A percentile compares a stretch with the other conserved stretches of the same genome.
phyloP scores from a whole-genome alignment of 2,329 filamentous ascomycete genomes.

The Pseudocercospora fuligena region DNA sequence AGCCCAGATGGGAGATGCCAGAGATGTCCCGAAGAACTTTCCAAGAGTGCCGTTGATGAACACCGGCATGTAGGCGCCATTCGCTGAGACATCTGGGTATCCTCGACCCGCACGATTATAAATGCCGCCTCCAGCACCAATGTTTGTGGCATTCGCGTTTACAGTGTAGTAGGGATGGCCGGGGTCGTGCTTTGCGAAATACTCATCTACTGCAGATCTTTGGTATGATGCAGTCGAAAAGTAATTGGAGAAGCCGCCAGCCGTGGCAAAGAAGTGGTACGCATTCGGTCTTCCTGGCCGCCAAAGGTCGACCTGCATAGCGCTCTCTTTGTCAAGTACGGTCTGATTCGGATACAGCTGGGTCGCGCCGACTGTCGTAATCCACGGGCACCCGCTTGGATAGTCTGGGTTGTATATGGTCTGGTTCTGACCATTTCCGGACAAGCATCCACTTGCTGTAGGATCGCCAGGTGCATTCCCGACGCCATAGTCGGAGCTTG shows the following conservation, averaged over 20 bases:
- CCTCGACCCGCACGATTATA: constrained; percentile 38
- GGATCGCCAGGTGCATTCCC: constrained; percentile 4
- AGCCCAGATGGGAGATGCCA: constrained; percentile 37
- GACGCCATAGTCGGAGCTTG: constrained; percentile 51
- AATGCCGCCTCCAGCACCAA: constrained; percentile 28
- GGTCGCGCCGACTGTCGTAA: constrained; percentile 49
- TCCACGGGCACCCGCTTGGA: constrained; percentile 31
- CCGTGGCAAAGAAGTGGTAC: constrained; percentile 34
- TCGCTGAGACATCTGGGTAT: constrained; percentile 45
- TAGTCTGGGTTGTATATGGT: constrained; percentile 21
- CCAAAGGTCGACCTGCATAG: constrained; percentile 39
- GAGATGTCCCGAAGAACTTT: constrained; percentile 34
- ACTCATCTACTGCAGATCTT: constrained; percentile 35
- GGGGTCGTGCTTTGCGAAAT: constrained; percentile 36
- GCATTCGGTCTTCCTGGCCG: constrained; percentile 19
- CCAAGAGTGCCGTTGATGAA: not conserved
- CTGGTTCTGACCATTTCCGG: constrained; percentile 17
- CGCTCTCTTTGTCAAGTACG: constrained; percentile 26
- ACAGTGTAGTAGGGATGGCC: constrained; percentile 30
- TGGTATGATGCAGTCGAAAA: constrained; percentile 42
- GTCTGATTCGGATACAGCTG: constrained; percentile 42
- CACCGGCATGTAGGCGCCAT: constrained; percentile 46
- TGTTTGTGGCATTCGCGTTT: constrained; percentile 25
- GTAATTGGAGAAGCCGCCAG: constrained; percentile 45
- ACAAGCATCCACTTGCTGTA: constrained; percentile 10